Percentiles rank a stretch among this genome's conserved stretches.
Evolutionary conservation across 495 filamentous ascomycete species (phyloP).

Genomic region (Annulohypoxylon bovei): DNA sequence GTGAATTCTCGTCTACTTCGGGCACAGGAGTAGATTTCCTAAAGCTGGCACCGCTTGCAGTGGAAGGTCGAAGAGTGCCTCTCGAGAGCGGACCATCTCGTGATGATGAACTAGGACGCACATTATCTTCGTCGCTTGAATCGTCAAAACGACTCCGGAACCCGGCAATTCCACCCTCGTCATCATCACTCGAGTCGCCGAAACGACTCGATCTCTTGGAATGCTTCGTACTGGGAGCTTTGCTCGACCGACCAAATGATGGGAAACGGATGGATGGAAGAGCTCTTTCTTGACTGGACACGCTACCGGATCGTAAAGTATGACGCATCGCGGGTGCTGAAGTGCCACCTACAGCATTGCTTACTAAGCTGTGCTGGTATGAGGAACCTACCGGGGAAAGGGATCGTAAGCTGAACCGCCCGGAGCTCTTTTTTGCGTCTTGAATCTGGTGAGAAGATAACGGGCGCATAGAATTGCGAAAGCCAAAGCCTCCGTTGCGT

Average conservation of each 20-base stretch:
- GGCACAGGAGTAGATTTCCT: conserved; percentile 43
- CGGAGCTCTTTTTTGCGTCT: conserved; percentile 31
- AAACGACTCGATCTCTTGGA: conserved; percentile 59
- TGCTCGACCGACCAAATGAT: conserved; percentile 39
- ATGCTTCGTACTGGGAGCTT: conserved; percentile 17
- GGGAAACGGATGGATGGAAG: conserved; percentile 45
- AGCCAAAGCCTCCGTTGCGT: conserved; percentile 36
- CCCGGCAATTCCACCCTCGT: conserved; percentile 53
- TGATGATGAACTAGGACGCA: conserved; percentile 32
- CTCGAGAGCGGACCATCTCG: conserved; percentile 24
- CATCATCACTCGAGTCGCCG: conserved; percentile 79
- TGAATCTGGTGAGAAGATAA: conserved; percentile 34
- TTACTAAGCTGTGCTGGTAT: conserved; percentile 33
- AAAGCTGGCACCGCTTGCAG: conserved; percentile 22
- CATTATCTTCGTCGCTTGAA: conserved; percentile 77
- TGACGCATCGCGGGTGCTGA: conserved; percentile 29
- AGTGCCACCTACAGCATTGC: conserved; percentile 18
- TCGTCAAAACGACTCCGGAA: conserved; percentile 82
- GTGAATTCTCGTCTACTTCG: conserved; percentile 52
- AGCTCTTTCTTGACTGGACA: conserved; percentile 36
- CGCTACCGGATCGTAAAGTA: conserved; percentile 40
- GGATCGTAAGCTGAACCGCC: conserved; percentile 54
- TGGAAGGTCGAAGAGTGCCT: conserved; percentile 33
- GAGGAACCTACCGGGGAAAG: conserved; percentile 50
- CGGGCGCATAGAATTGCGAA: conserved; percentile 56